These are phyloP conservation scores for Nemania sp. DNA, from an alignment of 2,329 filamentous ascomycete genomes.

Conservation along the genomic window DNA sequence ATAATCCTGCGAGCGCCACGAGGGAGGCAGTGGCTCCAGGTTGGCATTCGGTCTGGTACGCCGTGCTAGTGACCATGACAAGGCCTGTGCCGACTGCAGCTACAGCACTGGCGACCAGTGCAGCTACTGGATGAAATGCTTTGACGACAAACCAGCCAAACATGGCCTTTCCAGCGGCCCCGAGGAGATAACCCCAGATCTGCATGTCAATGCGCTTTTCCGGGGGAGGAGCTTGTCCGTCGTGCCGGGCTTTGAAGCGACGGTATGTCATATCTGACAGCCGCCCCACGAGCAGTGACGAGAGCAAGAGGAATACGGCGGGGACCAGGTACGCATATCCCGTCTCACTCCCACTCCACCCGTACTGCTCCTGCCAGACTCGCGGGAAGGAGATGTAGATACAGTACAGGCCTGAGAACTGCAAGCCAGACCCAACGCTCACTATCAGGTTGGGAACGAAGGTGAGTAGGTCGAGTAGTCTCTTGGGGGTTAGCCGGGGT, in stretches of 20 bases:
- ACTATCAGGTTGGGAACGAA: constrained; percentile 29
- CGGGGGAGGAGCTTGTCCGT: constrained; percentile 37
- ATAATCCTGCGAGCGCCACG: constrained; percentile 47
- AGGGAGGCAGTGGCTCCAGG: constrained; percentile 46
- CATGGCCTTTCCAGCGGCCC: constrained; percentile 45
- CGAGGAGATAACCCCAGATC: constrained; percentile 46
- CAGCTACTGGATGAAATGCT: constrained; percentile 37
- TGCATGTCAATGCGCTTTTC: constrained; percentile 47
- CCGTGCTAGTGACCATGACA: constrained; percentile 48
- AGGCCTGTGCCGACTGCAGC: constrained; percentile 46
- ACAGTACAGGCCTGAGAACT: constrained; percentile 21
- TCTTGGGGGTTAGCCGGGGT: constrained; percentile 14
- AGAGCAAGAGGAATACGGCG: constrained; percentile 19
- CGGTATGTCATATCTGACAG: constrained; percentile 43
- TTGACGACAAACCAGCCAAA: constrained; percentile 47
- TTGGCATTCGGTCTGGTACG: constrained; percentile 48
- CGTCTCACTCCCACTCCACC: constrained; percentile 22
- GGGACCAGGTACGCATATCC: constrained; percentile 19
- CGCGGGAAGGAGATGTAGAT: constrained; percentile 22
- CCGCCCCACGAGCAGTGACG: constrained; percentile 41
- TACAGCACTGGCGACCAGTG: constrained; percentile 37
- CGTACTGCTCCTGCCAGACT: constrained; percentile 20
- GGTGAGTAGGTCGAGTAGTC: constrained; percentile 27
- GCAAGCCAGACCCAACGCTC: constrained; percentile 17
- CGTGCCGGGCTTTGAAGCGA: constrained; percentile 27